phyloP scores from a whole-genome alignment of 441 rosid species.

The Isatis lusitanica region DNA sequence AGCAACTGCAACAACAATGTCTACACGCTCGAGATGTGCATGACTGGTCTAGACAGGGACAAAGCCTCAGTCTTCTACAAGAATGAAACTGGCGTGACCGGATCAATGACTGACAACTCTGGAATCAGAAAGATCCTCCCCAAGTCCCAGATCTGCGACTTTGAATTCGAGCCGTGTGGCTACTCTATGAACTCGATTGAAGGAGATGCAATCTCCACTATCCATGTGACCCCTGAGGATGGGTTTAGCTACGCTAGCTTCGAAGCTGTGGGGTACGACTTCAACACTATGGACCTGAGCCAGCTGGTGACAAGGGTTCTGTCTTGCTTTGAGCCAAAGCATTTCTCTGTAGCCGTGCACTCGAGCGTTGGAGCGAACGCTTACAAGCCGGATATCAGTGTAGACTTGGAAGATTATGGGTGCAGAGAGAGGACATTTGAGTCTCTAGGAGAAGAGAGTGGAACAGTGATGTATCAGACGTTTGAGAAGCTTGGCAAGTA shows the following conservation, averaged over 20 bases:
- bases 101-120: constrained; percentile 38
- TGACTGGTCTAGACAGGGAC: constrained; percentile 44
- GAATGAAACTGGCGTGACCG: constrained; percentile 19
- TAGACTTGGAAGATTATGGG: constrained; percentile 35
- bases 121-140: constrained; percentile 44
- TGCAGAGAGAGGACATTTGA: constrained; percentile 34
- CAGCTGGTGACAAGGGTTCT: constrained; percentile 41
- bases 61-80: constrained; percentile 41
- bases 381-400: constrained; percentile 28
- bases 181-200: constrained; percentile 45
- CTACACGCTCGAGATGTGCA: constrained; percentile 46
- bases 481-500: constrained; percentile 30
- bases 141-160: constrained; percentile 39
- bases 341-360: constrained; percentile 42
- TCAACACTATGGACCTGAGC: constrained; percentile 26
- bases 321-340: constrained; percentile 42
- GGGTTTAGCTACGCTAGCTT: constrained; percentile 48
- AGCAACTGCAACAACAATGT: constrained; percentile 30
- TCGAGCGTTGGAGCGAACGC: constrained; percentile 23
- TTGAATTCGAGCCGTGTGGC: constrained; percentile 44
- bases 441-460: constrained; percentile 38
- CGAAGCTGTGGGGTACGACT: constrained; percentile 41
- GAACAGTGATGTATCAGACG: constrained; percentile 37
- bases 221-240: constrained; percentile 46
- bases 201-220: constrained; percentile 44